phyloP scores from a whole-genome alignment of 768 basidiomycete species.

The Candolleomyces eurysporus region DNA sequence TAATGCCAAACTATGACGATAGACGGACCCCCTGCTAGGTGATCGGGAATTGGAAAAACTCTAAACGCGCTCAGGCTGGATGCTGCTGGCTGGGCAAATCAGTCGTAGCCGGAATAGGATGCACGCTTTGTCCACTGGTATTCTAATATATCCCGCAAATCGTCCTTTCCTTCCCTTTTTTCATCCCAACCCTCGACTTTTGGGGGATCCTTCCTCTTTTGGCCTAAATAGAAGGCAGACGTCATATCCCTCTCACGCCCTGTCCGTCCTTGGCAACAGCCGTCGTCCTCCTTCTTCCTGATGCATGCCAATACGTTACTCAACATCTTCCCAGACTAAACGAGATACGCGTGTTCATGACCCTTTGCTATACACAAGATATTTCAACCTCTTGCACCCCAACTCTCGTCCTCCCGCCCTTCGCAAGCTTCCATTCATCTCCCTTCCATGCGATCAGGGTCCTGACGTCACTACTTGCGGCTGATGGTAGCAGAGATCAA shows the following conservation, averaged over 20 bases:
- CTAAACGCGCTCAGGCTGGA: not conserved
- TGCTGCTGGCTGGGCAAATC: no score
- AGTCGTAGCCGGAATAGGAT: no score
- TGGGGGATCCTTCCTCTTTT: no score
- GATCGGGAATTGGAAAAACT: not conserved
- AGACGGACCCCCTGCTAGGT: not conserved
- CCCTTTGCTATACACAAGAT: no score
- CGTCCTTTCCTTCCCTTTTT: no score
- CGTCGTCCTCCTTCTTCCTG: not conserved
- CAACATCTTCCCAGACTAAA: not conserved
- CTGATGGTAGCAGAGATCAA: conserved; percentile 62
- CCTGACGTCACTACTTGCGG: conserved; percentile 32
- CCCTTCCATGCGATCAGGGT: not conserved
- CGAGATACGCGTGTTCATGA: not conserved
- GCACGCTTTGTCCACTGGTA: no score
- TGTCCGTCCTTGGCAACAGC: not conserved
- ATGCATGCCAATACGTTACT: not conserved
- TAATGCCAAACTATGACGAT: conserved; percentile 1
- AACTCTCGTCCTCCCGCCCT: not conserved
- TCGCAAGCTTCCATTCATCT: not conserved
- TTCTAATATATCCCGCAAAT: no score
- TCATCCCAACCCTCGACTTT: no score
- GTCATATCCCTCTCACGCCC: not conserved
- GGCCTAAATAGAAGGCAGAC: no score
- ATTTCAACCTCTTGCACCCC: no score